phyloP scores from a whole-genome alignment of 1,139 yeast species.

The Trichomonascaceae sp. region DNA sequence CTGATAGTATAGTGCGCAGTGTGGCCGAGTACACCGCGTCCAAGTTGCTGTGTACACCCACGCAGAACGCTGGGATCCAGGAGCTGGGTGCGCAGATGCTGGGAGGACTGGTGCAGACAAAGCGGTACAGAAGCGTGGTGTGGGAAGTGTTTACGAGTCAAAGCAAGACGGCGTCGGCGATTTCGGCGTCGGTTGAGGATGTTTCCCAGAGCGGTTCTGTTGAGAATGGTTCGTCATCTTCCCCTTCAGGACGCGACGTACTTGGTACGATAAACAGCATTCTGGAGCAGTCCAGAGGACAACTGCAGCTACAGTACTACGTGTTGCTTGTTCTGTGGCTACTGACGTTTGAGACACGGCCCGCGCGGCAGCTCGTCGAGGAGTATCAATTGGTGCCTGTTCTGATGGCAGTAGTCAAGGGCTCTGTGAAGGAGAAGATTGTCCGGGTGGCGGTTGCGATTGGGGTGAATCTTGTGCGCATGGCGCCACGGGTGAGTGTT shows the following conservation, averaged over 20 bases:
- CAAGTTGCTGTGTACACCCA: conserved; percentile 34
- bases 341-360: conserved; percentile 52
- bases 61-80: conserved; percentile 41
- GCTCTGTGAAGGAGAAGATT: conserved; percentile 83
- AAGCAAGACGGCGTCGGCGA: conserved; percentile 10
- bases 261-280: conserved; percentile 43
- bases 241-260: too few species aligned
- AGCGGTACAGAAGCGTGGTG: conserved; percentile 44
- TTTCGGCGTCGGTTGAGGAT: background rate
- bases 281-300: conserved; percentile 38
- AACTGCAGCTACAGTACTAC: conserved; percentile 73
- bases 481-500: conserved; percentile 34
- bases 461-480: conserved; percentile 33
- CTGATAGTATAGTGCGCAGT: conserved; percentile 19
- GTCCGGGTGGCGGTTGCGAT: conserved; percentile 71
- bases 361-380: conserved; percentile 39
- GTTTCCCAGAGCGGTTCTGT: too few species aligned
- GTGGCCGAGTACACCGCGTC: conserved; percentile 30
- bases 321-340: conserved; percentile 73
- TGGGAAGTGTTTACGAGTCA: conserved; percentile 29
- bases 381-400: conserved; percentile 35
- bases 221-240: too few species aligned
- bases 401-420: conserved; percentile 53
- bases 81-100: conserved; percentile 57
- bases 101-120: conserved; percentile 46